Base-by-base conservation (phyloP, 352 stramenopile species). In the Globisporangium nodosum region DNA sequence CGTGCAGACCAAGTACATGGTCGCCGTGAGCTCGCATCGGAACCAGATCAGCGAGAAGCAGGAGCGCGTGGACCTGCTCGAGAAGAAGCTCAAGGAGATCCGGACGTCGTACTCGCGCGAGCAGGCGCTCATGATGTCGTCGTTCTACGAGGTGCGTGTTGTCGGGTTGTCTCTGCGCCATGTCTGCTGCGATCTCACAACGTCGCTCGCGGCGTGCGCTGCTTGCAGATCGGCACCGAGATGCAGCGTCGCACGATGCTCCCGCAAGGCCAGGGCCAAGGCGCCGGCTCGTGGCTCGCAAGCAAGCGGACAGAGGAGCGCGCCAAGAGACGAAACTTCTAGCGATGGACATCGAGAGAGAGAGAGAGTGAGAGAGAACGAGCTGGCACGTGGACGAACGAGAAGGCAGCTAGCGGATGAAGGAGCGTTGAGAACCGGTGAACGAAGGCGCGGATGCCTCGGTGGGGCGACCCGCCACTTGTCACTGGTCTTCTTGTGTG, bases 1-100 rank as follows among this genome's bases (percentile, higher is more conserved):
- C n/a, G 85, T 96, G 45, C 87, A 96, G 68, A 93, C 81, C 57
- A 96, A 96, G 71, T 96, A 96, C 69, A 93, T 93, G 82, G 84
- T 96, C 31, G 81, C 85, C 11, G 83, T 96, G 49, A 93, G 84
- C 56, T 91, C 85, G 5, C 85, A 96, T 58, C 82, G 83, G 58
- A 96, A 94, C 69, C 87, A 96, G 69, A 65, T 96, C 60, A 83
- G 83, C 58, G 87, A 96, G 61, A 92, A 91, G 61, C 77, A 94
- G 43, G 83, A 93, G 64, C 79, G 78, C 45, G 78, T 94, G 59
- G 82, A 92, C 50, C 80, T 91, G 60, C 66, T 94, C 45, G 85
- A 96, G 64, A 90, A 89, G 70, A 91, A 93, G 60, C 80, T 92
- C 61, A 91, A 92, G 59, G 83, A 93, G 51, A 71, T 87, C 11